Percentiles rank a stretch among this genome's conserved stretches.
These are phyloP conservation scores for Beauveria medogensis DNA, from an alignment of 2,329 filamentous ascomycete species.

Conservation along the genomic window DNA sequence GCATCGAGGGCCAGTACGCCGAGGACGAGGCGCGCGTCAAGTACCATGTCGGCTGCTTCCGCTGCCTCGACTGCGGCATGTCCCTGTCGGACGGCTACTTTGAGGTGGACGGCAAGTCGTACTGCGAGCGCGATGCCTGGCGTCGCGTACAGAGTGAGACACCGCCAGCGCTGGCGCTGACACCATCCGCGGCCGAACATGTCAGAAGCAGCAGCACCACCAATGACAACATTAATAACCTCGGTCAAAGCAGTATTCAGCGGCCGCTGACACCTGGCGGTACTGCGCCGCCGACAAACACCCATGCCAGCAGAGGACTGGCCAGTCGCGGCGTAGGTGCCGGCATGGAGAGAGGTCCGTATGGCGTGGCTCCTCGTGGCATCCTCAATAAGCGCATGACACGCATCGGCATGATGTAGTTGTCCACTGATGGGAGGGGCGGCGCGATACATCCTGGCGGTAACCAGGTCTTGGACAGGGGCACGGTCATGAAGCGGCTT, in stretches of 20 bases:
- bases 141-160: slow-evolving; percentile 34
- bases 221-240: background rate
- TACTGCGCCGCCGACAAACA: background rate
- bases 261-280: background rate
- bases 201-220: background rate
- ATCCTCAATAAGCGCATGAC: slow-evolving; percentile 52
- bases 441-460: background rate
- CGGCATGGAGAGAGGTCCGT: slow-evolving; percentile 14
- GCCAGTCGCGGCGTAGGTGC: background rate
- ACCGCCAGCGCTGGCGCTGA: background rate
- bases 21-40: slow-evolving; percentile 73
- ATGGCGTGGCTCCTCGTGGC: slow-evolving; percentile 24
- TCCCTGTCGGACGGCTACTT: slow-evolving; percentile 81
- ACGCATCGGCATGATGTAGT: slow-evolving; percentile 49
- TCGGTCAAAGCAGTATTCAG: too few relatives aligned
- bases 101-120: slow-evolving; percentile 71
- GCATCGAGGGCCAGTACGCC: slow-evolving; percentile 90
- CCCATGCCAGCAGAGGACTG: slow-evolving; percentile 3
- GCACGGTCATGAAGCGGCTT: background rate
- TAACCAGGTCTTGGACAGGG: background rate
- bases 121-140: slow-evolving; percentile 82
- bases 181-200: background rate
- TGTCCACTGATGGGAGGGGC: background rate
- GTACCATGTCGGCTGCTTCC: slow-evolving; percentile 82
- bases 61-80: slow-evolving; percentile 68